A percentile compares a stretch with the other conserved stretches of the same genome.
These are phyloP conservation scores for Trichoderma brevicompactum DNA, from an alignment of 2,329 filamentous ascomycete genomes.

Conservation along the genomic window DNA sequence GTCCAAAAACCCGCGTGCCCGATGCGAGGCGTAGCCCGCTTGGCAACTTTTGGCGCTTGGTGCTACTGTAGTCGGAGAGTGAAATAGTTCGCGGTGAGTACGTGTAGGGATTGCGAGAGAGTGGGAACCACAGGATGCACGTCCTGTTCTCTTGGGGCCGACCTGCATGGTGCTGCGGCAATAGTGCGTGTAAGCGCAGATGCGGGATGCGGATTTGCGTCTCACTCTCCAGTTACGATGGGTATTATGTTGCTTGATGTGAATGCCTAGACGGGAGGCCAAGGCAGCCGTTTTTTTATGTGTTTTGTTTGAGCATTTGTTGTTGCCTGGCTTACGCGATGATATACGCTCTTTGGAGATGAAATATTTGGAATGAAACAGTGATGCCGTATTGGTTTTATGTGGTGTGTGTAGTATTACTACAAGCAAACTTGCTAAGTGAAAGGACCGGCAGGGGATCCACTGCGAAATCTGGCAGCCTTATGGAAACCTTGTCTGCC, in stretches of 20 bases:
- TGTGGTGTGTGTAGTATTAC: not conserved
- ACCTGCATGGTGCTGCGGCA: not conserved
- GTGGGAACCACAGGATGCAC: not conserved
- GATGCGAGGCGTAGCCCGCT: too few species aligned
- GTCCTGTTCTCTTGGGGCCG: not conserved
- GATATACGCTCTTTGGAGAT: not conserved
- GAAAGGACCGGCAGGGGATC: not conserved
- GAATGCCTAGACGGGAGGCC: too few species aligned
- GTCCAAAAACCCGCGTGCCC: too few species aligned
- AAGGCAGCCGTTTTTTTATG: not conserved
- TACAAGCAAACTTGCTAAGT: too few species aligned
- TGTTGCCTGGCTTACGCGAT: slow-evolving; percentile 17
- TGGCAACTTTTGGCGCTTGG: too few species aligned
- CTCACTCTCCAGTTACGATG: not conserved
- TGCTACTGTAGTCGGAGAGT: too few species aligned
- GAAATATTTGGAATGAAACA: too few species aligned
- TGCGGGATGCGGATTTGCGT: not conserved
- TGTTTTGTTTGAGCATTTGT: not conserved
- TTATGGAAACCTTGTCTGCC: slow-evolving; percentile 10
- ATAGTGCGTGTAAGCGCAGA: not conserved
- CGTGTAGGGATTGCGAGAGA: not conserved
- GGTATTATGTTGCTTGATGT: too few species aligned
- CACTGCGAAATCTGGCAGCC: slow-evolving; percentile 17
- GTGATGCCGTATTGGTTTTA: too few species aligned
- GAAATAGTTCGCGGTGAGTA: not conserved